Percentiles rank a stretch among this genome's conserved stretches.
Conservation (phyloP, 1,139 yeast genomes). For the Tardiomyces digboiensis region DNA sequence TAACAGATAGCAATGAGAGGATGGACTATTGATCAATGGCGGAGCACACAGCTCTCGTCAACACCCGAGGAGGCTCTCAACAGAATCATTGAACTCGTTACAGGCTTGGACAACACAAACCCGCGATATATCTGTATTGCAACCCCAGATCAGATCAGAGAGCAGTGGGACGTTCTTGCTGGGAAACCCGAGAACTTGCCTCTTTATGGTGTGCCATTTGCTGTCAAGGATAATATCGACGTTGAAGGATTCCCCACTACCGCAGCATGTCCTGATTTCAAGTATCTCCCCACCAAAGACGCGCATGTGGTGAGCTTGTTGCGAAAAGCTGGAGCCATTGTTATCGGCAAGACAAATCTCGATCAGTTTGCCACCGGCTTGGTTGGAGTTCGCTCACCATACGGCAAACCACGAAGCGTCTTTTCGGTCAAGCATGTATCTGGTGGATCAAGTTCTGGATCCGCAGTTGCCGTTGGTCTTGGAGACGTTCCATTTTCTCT, state of each 20-base stretch:
- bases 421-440: constrained; percentile 69
- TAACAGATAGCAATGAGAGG: constrained; percentile 29
- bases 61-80: constrained; percentile 53
- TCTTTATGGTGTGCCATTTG: constrained; percentile 88
- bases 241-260: constrained; percentile 77
- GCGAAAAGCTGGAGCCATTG: constrained; percentile 79
- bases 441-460: constrained; percentile 97
- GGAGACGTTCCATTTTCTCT: constrained; percentile 83
- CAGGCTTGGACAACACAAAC: constrained; percentile 36
- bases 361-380: constrained; percentile 97
- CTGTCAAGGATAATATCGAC: constrained; percentile 91
- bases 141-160: constrained; percentile 44
- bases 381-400: constrained; percentile 92
- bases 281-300: constrained; percentile 57
- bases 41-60: constrained; percentile 51
- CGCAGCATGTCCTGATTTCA: constrained; percentile 87
- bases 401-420: constrained; percentile 77
- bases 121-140: constrained; percentile 90
- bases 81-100: constrained; percentile 38
- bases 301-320: constrained; percentile 63
- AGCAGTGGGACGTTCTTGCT: constrained; percentile 75
- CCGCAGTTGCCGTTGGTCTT: constrained; percentile 80
- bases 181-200: constrained; percentile 43
- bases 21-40: constrained; percentile 69
- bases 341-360: constrained; percentile 85